Conservation (phyloP, 2,329 filamentous ascomycete genomes). For the Xylariaceae sp. region DNA sequence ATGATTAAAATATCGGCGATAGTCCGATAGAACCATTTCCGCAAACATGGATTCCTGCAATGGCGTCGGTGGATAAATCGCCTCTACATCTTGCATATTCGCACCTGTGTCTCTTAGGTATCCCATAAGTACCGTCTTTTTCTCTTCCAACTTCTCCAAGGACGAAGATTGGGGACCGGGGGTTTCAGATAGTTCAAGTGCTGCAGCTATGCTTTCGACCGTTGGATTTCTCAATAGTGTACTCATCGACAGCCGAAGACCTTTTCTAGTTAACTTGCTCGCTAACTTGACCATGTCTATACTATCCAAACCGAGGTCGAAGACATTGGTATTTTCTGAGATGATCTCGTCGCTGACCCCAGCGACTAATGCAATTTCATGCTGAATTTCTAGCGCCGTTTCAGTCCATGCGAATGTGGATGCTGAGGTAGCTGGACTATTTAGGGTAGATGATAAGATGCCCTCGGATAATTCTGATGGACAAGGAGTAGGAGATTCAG, state of each 20-base stretch:
- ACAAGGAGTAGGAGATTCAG: background rate
- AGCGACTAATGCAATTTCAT: conserved; percentile 61
- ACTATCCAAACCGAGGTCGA: conserved; percentile 84
- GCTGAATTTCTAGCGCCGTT: conserved; percentile 48
- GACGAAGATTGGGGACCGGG: background rate
- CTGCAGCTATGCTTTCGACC: conserved; percentile 54
- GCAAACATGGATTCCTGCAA: conserved; percentile 84
- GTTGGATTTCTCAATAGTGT: conserved; percentile 70
- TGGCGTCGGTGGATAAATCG: conserved; percentile 70
- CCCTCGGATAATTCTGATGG: background rate
- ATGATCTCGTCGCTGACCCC: conserved; percentile 48
- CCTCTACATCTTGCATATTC: conserved; percentile 42
- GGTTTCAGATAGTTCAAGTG: conserved; percentile 11
- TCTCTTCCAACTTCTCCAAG: background rate
- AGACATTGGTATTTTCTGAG: conserved; percentile 58
- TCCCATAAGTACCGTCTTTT: conserved; percentile 21
- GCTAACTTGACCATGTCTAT: conserved; percentile 87
- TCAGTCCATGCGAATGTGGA: conserved; percentile 55
- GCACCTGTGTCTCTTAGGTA: conserved; percentile 32
- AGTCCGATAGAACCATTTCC: conserved; percentile 73
- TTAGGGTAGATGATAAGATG: background rate
- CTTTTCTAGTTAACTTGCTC: conserved; percentile 59
- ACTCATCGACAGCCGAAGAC: conserved; percentile 64
- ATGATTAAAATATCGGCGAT: conserved; percentile 78
- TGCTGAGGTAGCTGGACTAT: background rate